A percentile compares a stretch with the other conserved stretches of the same genome.
These are phyloP conservation scores for Zoysia pacifica DNA, from an alignment of 176 grass and related monocot genomes.

Conservation along the genomic window DNA sequence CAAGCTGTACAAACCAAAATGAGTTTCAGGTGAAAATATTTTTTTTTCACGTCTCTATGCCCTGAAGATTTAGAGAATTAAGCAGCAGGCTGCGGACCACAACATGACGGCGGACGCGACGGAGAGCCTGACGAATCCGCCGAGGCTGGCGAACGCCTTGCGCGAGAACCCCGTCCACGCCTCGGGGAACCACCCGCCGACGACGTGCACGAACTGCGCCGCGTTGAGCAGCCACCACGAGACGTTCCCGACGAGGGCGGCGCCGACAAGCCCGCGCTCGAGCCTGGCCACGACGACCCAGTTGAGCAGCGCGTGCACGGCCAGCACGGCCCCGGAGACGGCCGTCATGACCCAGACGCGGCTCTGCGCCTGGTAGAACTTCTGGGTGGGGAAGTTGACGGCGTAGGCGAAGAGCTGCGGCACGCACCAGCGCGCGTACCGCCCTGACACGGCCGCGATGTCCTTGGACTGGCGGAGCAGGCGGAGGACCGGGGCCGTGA, in stretches of 20 bases:
- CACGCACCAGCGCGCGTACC: conserved; percentile 52
- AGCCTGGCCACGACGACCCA: conserved; percentile 55
- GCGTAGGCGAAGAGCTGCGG: conserved; percentile 64
- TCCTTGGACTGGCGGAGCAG: conserved; percentile 49
- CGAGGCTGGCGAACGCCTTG: conserved; percentile 54
- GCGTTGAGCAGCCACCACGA: conserved; percentile 68
- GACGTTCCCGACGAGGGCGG: conserved; percentile 48
- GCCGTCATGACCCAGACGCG: conserved; percentile 58
- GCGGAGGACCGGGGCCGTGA: conserved; percentile 53
- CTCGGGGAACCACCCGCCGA: conserved; percentile 55
- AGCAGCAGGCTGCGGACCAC: conserved; percentile 36
- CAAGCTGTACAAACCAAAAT: conserved; percentile 38
- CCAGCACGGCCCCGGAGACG: conserved; percentile 44
- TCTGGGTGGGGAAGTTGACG: conserved; percentile 74
- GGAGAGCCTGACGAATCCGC: conserved; percentile 61
- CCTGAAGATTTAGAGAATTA: not conserved
- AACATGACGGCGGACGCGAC: conserved; percentile 79
- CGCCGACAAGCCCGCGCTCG: conserved; percentile 46
- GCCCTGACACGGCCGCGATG: conserved; percentile 45
- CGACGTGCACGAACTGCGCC: conserved; percentile 51
- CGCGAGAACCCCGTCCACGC: conserved; percentile 67
- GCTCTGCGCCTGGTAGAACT: conserved; percentile 78
- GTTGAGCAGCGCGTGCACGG: conserved; percentile 50
- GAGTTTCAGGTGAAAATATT: not conserved
- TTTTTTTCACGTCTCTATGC: not conserved